Percentiles rank a stretch among this genome's conserved stretches.
phyloP scores from a whole-genome alignment of 306 rosid genomes.

The Amphicarpaea edgeworthii region DNA sequence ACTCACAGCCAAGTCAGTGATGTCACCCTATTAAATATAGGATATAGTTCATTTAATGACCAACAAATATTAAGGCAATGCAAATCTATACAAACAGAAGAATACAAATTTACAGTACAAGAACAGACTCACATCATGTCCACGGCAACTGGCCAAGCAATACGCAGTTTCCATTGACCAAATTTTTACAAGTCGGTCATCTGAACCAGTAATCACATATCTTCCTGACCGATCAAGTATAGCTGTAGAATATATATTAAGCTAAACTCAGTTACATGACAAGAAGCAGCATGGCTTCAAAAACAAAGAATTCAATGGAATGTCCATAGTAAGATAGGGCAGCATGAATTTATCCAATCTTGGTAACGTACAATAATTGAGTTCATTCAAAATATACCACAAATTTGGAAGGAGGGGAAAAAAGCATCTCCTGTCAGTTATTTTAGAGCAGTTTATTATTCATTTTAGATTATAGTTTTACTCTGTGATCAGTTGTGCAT shows the following conservation, averaged over 20 bases:
- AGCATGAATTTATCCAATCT: conserved; percentile 18
- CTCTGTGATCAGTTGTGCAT: neutral
- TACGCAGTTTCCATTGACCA: conserved; percentile 99
- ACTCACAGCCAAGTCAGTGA: conserved; percentile 99
- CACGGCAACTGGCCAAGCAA: conserved; percentile 98
- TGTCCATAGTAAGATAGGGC: conserved; percentile 17
- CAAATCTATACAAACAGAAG: conserved; percentile 22
- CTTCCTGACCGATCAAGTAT: conserved; percentile 94
- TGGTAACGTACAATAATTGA: conserved; percentile 37
- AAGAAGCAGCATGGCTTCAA: conserved; percentile 36
- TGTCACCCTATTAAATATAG: conserved; percentile 81
- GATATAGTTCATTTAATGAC: conserved; percentile 40
- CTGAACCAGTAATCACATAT: conserved; percentile 95
- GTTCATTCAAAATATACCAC: conserved; percentile 31
- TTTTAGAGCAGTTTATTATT: conserved; percentile 24
- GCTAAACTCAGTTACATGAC: conserved; percentile 47
- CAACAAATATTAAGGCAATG: conserved; percentile 30
- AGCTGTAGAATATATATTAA: conserved; percentile 67
- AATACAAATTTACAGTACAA: conserved; percentile 31
- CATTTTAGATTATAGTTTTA: neutral
- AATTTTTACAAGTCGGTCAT: conserved; percentile 95
- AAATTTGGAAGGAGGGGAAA: neutral
- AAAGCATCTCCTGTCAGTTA: conserved; percentile 14
- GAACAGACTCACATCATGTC: conserved; percentile 85
- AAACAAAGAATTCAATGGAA: conserved; percentile 35